Conservation (phyloP, 2,329 filamentous ascomycete genomes). For the Biscogniauxia marginata region DNA sequence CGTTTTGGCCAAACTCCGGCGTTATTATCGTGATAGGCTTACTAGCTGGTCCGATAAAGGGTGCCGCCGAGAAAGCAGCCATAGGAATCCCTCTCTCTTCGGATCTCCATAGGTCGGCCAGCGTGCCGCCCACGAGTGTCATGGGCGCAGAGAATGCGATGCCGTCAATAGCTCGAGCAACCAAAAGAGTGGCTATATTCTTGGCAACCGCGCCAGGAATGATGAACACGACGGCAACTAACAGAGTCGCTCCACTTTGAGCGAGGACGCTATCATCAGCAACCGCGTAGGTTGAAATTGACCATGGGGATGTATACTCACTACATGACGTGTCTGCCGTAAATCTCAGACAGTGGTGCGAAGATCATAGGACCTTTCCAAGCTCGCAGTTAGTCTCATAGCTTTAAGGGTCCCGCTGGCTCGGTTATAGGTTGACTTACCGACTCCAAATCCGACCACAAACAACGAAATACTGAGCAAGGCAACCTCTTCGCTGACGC, state of each 20-base stretch:
- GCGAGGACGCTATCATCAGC: neutral
- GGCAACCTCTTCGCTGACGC: constrained; percentile 69
- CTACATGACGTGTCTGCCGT: constrained; percentile 72
- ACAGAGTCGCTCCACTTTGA: constrained; percentile 53
- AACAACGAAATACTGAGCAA: constrained; percentile 74
- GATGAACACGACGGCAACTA: constrained; percentile 73
- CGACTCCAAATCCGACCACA: constrained; percentile 78
- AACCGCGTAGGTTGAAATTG: no score
- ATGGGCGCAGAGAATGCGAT: constrained; percentile 85
- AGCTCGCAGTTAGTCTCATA: neutral
- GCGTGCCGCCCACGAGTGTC: constrained; percentile 79
- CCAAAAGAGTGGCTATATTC: constrained; percentile 74
- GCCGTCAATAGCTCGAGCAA: constrained; percentile 75
- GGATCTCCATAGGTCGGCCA: constrained; percentile 80
- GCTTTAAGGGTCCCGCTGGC: neutral
- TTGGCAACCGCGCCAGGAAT: constrained; percentile 76
- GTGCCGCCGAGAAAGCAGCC: constrained; percentile 80
- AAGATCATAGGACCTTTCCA: constrained; percentile 69
- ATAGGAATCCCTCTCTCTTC: constrained; percentile 85
- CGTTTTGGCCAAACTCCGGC: neutral
- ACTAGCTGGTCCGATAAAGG: constrained; percentile 77
- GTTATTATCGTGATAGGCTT: constrained; percentile 26
- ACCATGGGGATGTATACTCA: constrained; percentile 2
- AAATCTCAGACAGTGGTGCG: constrained; percentile 74
- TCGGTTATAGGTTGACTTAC: constrained; percentile 37